Base-by-base conservation (phyloP, 2,329 filamentous ascomycete species). In the Colletotrichum eleusines region DNA sequence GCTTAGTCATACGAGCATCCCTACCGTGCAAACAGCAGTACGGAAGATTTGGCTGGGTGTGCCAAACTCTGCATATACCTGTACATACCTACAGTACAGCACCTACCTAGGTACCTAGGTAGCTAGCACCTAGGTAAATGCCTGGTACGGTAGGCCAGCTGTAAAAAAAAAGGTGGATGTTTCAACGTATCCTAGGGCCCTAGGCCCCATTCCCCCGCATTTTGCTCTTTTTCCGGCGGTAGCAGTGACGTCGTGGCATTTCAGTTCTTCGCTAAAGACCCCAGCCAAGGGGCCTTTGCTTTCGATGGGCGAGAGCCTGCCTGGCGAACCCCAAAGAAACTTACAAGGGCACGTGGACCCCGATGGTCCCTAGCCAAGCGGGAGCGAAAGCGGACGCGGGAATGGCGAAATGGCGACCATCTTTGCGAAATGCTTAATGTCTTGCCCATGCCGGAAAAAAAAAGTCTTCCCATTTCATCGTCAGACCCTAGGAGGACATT, bases 161-260 rank as follows among this genome's bases (percentile, higher is more conserved):
- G 58, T 23, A 28, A 71, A 63, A 63, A 63, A n/a, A n/a, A n/a
- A n/a, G n/a, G 46, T 59, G 46, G 53, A 40, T 12, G 69, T 71
- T 68, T 63, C 69, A 69, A 64, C 64, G 26, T 64, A 53, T 28
- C 35, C 33, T 71, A 48, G 69, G 64, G n/a, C n/a, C n/a, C n/a
- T n/a, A n/a, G n/a, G n/a, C n/a, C 51, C 42, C 31, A 35, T 40
- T 71, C 69, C 69, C 69, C 69, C 69, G 69, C 64, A 69, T 68
- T 71, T 68, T 71, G 58, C 28, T 59, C 69, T 46, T 62, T 64
- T 71, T 58, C 38, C 63, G 62, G 66, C 53, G 46, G 23, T 16
- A 14, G 55, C 33, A 18, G 54, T 71, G 68, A 71, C 68, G 64
- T 71, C 68, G 68, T 53, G 40, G 6, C 33, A 60, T 38, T 51